Conservation (phyloP, 352 stramenopile species). For the Phytophthora pinifolia region DNA sequence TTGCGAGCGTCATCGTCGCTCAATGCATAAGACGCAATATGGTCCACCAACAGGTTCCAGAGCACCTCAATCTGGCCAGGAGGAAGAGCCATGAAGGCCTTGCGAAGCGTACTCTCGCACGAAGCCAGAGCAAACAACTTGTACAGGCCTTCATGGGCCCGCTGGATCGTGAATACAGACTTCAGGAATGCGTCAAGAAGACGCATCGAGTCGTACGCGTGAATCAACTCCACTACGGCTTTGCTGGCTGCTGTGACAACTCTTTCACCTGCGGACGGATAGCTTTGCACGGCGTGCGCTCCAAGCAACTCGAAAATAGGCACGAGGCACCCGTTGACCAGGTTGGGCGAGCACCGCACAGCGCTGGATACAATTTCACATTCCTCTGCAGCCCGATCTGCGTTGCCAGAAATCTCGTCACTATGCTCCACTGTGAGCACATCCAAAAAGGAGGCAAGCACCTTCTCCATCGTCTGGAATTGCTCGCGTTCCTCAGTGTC, state of each 20-base stretch:
- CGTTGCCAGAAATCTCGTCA: conserved; percentile 9
- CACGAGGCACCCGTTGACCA: conserved; percentile 63
- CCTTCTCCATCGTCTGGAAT: conserved; percentile 77
- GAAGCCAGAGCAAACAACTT: conserved; percentile 41
- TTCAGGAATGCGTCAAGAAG: conserved; percentile 65
- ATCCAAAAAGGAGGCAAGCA: conserved; percentile 54
- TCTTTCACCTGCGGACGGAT: background rate
- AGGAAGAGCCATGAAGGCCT: conserved; percentile 70
- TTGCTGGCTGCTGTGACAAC: conserved; percentile 29
- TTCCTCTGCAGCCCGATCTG: conserved; percentile 25
- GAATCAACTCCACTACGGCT: conserved; percentile 59
- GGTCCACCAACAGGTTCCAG: conserved; percentile 67
- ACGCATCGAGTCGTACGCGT: conserved; percentile 85
- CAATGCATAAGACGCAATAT: conserved; percentile 36
- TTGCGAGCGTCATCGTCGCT: conserved; percentile 13
- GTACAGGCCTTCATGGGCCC: conserved; percentile 44
- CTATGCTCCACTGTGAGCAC: conserved; percentile 20
- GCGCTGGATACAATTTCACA: conserved; percentile 62
- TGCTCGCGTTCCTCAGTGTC: conserved; percentile 82
- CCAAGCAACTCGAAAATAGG: conserved; percentile 66
- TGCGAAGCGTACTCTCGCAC: conserved; percentile 56
- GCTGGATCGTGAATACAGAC: conserved; percentile 35
- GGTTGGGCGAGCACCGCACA: conserved; percentile 74
- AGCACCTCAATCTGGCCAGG: conserved; percentile 78
- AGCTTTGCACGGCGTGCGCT: conserved; percentile 17